Base-by-base conservation (phyloP, 78 protist genomes). In the Capsaspora owczarzaki region DNA sequence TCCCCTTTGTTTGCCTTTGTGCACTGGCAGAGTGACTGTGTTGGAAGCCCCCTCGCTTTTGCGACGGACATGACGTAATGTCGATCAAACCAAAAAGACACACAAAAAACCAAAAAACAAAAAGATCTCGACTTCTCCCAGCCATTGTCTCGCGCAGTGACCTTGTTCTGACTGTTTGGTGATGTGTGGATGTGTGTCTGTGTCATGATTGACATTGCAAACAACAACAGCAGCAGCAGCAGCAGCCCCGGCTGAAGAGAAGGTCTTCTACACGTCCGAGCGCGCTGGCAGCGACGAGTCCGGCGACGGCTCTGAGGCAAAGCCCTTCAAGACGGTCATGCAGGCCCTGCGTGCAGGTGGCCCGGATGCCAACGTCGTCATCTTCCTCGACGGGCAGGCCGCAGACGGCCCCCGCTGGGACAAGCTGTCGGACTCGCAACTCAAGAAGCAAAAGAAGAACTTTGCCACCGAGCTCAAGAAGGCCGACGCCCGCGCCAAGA, bases 261-360 rank as follows among this genome's bases (percentile, higher is more conserved):
- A n/a, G n/a, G 72, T 35, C 23, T 29, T 63, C 43, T 63, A 63
- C 72, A 63, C 72, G 72, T 22, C 33, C 43, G 72, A 63, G 35
- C 10, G 42, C 6, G 19, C 72, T 1, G 72, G 72, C 41, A 35
- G 33, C 41, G 72, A 63, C n/a, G 75, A 69, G 31, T 40, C 33
- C 51, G 47, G 47, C 46, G 47, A 6, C 33, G 75, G 75, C 47
- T 22, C 75, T 22, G 51, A 19, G 37, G 75, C 4, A 5, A 25
- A 6, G 37, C 75, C 75, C 20, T 69, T 41, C 75, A 69, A 69
- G 75, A 69, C 51, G 35, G 33, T 69, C 46, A 47, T 4, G 43
- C 43, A 33, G 1, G 75, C 47, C 27, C 5, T 69, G 49, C 75
- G 47, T 4, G 49, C 37, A 29, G 19, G 37, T 23, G 43, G 40